These are phyloP conservation scores for Herpetomonas samuelpessoai DNA, from an alignment of 208 protist genomes.

Conservation along the genomic window DNA sequence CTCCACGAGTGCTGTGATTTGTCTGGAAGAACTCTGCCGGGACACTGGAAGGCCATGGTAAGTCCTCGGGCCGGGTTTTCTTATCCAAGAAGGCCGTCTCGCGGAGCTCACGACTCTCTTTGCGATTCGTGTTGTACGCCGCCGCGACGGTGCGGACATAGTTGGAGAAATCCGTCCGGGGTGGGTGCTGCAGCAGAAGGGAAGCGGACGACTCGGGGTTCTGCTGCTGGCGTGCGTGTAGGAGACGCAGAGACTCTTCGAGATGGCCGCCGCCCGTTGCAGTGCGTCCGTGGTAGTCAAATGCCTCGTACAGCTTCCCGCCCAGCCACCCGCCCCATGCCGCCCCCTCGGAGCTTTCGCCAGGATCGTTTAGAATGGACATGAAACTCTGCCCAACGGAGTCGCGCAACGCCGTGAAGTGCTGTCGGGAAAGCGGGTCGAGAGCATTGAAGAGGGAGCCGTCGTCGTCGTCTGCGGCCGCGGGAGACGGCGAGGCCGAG, in stretches of 20 bases:
- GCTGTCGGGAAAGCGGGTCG: slow-evolving; percentile 56
- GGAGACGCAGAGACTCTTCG: slow-evolving; percentile 20
- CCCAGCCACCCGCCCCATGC: slow-evolving; percentile 72
- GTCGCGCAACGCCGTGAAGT: slow-evolving; percentile 65
- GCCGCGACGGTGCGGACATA: slow-evolving; percentile 67
- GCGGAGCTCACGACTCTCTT: slow-evolving; percentile 23
- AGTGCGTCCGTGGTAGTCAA: slow-evolving; percentile 45
- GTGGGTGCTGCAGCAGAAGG: slow-evolving; percentile 44
- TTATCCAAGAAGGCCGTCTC: not conserved
- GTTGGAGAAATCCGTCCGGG: slow-evolving; percentile 43
- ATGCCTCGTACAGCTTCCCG: slow-evolving; percentile 54
- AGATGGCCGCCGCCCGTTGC: slow-evolving; percentile 9
- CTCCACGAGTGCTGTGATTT: slow-evolving; percentile 15
- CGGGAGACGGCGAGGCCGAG: not conserved
- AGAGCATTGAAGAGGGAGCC: slow-evolving; percentile 44
- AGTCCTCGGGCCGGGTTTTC: slow-evolving; percentile 10
- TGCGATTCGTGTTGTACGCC: slow-evolving; percentile 65
- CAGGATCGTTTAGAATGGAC: slow-evolving; percentile 88
- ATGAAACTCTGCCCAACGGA: slow-evolving; percentile 88
- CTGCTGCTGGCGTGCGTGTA: slow-evolving; percentile 11
- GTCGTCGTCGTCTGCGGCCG: slow-evolving; percentile 5
- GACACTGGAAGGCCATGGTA: slow-evolving; percentile 58
- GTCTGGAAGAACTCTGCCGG: slow-evolving; percentile 56
- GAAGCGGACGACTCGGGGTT: slow-evolving; percentile 32
- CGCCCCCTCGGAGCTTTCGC: slow-evolving; percentile 12